phyloP scores from a whole-genome alignment of 2,329 filamentous ascomycete species.

The Phialocephala subalpina region DNA sequence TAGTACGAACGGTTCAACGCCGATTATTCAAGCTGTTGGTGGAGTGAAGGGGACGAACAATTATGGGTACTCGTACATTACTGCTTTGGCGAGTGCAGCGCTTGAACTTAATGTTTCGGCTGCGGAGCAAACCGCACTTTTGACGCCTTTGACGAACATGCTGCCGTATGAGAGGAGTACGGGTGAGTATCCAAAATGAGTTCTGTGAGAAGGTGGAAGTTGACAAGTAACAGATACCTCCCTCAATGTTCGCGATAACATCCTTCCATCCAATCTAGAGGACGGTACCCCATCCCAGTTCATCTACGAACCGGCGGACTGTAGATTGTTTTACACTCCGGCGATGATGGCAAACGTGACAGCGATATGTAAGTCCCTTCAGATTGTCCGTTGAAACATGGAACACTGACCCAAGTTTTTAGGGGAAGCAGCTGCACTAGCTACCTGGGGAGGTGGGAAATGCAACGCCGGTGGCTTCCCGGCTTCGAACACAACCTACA shows the following conservation, averaged over 20 bases:
- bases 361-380: not conserved
- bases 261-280: not conserved
- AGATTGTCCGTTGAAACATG: not conserved
- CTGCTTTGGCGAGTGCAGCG: not conserved
- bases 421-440: conserved; percentile 7
- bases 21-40: conserved; percentile 9
- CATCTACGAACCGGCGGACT: conserved; percentile 9
- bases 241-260: conserved; percentile 7
- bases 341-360: conserved; percentile 12
- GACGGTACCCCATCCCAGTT: conserved; percentile 6
- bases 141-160: not conserved
- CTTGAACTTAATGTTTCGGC: not conserved
- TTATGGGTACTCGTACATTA: conserved; percentile 7
- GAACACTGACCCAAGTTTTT: not conserved
- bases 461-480: not conserved
- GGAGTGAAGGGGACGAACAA: conserved; percentile 8
- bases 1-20: not conserved
- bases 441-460: conserved; percentile 8
- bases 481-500: not conserved
- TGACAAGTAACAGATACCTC: not conserved
- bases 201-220: not conserved
- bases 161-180: conserved; percentile 5
- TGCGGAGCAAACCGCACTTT: not conserved
- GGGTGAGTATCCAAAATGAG: not conserved
- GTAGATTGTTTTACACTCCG: conserved; percentile 9